Base-by-base conservation (phyloP, 306 rosid genomes). In the Trichosanthes cucumerina region DNA sequence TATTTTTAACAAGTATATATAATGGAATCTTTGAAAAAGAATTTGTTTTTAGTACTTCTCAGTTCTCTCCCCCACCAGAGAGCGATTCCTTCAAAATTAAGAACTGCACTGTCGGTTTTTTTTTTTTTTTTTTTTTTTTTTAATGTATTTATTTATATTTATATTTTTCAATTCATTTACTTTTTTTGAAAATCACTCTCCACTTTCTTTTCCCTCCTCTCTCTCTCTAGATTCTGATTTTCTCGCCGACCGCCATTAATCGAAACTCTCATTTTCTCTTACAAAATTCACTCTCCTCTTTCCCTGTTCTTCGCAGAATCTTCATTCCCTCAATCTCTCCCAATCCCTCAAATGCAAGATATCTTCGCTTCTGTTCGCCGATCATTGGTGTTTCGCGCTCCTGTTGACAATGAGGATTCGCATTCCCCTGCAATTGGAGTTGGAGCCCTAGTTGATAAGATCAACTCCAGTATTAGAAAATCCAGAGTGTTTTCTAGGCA, bases 351-450 rank as follows among this genome's bases (percentile, higher is more conserved):
- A 86, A 96, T 96, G 99, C 99, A 96, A 75, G 98, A 96, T 65
- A 91, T 96, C 0, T 88, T 96, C 58, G 99, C 96, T 83, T 92
- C 98, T 84, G 99, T 91, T 83, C 99, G 99, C 70, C 91, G 98
- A 83, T 96, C 99, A 79, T 88, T 96, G 70, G 96, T 96, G 5
- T 96, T 96, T 82, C 99, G 99, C 34, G 1, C 91, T 44, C 74
- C 91, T 50, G 86, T 90, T 76, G 97, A 90, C 38, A 83, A 78
- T 79, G 92, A 88, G 10, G 96, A 91, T 15, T 74, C 85, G 8
- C 79, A 83, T 6, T 64, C 84, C 23, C 74, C 82, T 11, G 84
- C 91, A 1, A 60, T 86, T 41, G 88, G 91, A 38, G 78, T 54
- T 8, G 90, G 88, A 88, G 80, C 91, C 89, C 82, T 96, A 77